A percentile compares a stretch with the other conserved stretches of the same genome.
These are phyloP conservation scores for Clonostachys byssicola DNA, from an alignment of 2,329 filamentous ascomycete genomes.

Conservation along the genomic window DNA sequence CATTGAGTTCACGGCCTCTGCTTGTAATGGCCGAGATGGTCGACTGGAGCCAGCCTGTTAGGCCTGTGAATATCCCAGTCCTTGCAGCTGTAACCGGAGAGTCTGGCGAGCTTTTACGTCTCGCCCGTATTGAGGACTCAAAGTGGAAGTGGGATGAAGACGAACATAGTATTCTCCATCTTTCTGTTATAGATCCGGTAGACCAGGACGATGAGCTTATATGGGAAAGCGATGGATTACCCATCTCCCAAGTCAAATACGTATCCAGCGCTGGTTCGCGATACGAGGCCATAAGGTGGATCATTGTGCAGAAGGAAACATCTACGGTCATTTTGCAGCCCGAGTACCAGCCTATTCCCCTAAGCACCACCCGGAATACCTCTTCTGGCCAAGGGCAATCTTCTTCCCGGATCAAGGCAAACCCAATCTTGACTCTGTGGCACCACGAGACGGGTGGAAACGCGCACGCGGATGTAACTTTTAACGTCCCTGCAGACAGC, in stretches of 20 bases:
- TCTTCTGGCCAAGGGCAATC: background rate
- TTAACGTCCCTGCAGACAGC: conserved; percentile 47
- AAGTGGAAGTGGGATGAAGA: conserved; percentile 49
- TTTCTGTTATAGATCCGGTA: conserved; percentile 34
- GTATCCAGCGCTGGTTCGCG: conserved; percentile 16
- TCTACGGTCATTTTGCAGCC: conserved; percentile 49
- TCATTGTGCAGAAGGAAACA: conserved; percentile 48
- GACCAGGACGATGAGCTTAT: conserved; percentile 40
- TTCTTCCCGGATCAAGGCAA: conserved; percentile 47
- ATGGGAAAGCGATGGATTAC: conserved; percentile 49
- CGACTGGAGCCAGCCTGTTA: conserved; percentile 25
- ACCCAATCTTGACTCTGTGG: conserved; percentile 48
- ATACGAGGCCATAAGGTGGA: conserved; percentile 37
- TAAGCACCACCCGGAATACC: conserved; percentile 10
- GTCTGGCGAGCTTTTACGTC: conserved; percentile 51
- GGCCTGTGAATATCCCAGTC: conserved; percentile 19
- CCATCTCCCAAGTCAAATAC: conserved; percentile 48
- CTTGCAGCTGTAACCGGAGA: conserved; percentile 50
- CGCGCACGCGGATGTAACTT: conserved; percentile 58
- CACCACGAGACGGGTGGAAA: conserved; percentile 47
- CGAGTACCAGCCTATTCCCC: conserved; percentile 29
- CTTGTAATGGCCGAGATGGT: conserved; percentile 54
- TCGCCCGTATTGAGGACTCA: conserved; percentile 45
- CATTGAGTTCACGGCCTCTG: conserved; percentile 20
- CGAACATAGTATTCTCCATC: conserved; percentile 37